Percentiles rank a stretch among this genome's conserved stretches.
Conservation (phyloP, 1,284 basidiomycete genomes). For the Apiotrichum laibachii region DNA sequence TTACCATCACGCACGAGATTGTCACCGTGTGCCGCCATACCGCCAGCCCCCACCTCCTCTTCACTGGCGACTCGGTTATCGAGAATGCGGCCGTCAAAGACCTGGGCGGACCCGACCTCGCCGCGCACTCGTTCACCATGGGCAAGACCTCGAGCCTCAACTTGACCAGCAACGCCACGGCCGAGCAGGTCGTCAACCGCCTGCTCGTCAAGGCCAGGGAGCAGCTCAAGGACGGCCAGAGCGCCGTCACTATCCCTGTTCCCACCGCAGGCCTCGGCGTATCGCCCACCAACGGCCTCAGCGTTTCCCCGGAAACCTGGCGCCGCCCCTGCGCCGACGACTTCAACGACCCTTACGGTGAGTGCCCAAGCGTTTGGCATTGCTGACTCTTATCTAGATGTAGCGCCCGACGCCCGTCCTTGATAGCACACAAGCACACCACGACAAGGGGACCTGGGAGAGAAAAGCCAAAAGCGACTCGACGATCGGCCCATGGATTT, state of each 20-base stretch:
- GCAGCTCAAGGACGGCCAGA: neutral
- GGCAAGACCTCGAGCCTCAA: neutral
- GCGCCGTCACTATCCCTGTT: neutral
- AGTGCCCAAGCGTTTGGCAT: neutral
- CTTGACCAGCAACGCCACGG: neutral
- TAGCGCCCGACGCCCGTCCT: slow-evolving; percentile 6
- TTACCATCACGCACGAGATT: slow-evolving; percentile 20
- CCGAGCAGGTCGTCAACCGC: neutral
- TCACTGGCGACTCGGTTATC: slow-evolving; percentile 16
- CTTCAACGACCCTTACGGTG: slow-evolving; percentile 8
- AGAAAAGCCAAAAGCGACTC: too few species aligned
- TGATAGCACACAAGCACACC: neutral
- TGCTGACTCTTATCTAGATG: neutral
- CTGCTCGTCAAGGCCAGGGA: neutral
- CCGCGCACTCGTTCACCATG: neutral
- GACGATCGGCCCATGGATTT: neutral
- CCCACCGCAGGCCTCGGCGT: slow-evolving; percentile 1
- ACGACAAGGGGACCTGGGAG: too few species aligned
- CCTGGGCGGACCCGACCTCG: slow-evolving; percentile 19
- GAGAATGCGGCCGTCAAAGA: slow-evolving; percentile 15
- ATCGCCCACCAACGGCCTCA: slow-evolving; percentile 1
- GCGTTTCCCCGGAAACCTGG: slow-evolving; percentile 2
- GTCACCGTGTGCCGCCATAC: slow-evolving; percentile 21
- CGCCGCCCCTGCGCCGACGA: slow-evolving; percentile 2
- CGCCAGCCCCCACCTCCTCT: slow-evolving; percentile 15